Evolutionary conservation across 2,329 filamentous ascomycete genomes (phyloP), one percentile per base, ranked within the genome.

Genomic region (Hymenoscyphus occultus): DNA sequence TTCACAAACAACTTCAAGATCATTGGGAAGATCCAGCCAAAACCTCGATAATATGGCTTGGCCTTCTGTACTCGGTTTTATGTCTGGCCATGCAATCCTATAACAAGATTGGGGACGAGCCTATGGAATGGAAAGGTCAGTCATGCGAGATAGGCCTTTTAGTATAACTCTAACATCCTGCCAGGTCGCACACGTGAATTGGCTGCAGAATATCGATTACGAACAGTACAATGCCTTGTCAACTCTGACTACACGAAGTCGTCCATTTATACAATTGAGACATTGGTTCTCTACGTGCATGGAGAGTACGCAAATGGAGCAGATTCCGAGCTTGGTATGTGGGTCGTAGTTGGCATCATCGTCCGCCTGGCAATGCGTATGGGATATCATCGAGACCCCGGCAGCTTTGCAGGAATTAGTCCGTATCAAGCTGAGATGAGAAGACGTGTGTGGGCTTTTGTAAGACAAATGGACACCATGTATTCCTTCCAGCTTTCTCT

Each of bases 371-470:
- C 84, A 1, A 83, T 86, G 79, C 72, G 76, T n/a, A 78, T 78
- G 76, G 71, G 72, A 19, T 90, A 93, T 71, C 91, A 94, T 72
- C 84, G 91, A 66, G 91, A 94, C 74, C 84, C 90, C 10, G 89
- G 86, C 65, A 91, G 88, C 77, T 93, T 92, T 74, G 82, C 88
- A 1, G 85, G 83, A 14, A 83, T 95, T 58, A 84, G 87, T 1
- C 87, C 90, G 5, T 93, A 91, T 70, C 86, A 92, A 77, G 91
- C 85, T 80, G 91, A 95, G 78, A 93, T 90, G 86, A 81, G 88
- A 69, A 80, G 87, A 42, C 80, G 88, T 66, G 82, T 85, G 4
- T 90, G 88, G 91, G 85, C 88, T 7, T 81, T 91, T 61, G 82
- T 95, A 48, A 84, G 90, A 62, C 89, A 91, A 78, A 83, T 85